phyloP scores from a whole-genome alignment of 1,139 yeast species.

The Geotrichum histeridarum region DNA sequence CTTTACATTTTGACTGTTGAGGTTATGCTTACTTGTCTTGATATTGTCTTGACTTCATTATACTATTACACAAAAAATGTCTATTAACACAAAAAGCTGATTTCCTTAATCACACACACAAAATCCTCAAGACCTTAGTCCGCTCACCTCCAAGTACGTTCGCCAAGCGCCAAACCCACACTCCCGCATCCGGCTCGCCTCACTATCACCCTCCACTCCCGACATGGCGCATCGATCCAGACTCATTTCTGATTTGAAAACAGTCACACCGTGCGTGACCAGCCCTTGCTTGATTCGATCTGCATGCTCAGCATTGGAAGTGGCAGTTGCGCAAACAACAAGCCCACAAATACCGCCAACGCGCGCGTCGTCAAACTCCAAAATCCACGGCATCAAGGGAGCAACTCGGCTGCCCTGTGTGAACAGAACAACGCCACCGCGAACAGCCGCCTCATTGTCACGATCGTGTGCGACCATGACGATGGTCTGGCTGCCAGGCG shows the following conservation, averaged over 20 bases:
- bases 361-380: slow-evolving; percentile 34
- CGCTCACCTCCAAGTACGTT: slow-evolving; percentile 22
- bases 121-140: not conserved
- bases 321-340: slow-evolving; percentile 40
- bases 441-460: slow-evolving; percentile 28
- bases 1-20: too few species aligned
- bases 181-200: slow-evolving; percentile 2
- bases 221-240: slow-evolving; percentile 35
- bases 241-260: slow-evolving; percentile 39
- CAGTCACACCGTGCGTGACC: slow-evolving; percentile 56
- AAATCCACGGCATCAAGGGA: slow-evolving; percentile 49
- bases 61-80: not conserved
- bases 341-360: slow-evolving; percentile 58
- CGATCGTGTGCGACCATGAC: slow-evolving; percentile 1
- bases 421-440: slow-evolving; percentile 54
- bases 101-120: not conserved
- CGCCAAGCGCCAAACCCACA: slow-evolving; percentile 32
- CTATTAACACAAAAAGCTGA: not conserved
- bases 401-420: slow-evolving; percentile 47
- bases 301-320: not conserved
- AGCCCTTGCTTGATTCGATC: slow-evolving; percentile 38
- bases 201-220: slow-evolving; percentile 21
- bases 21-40: too few species aligned
- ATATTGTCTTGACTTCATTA: not conserved
- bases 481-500: not conserved